phyloP scores from a whole-genome alignment of 495 filamentous ascomycete species.

The Xylaria scruposa region DNA sequence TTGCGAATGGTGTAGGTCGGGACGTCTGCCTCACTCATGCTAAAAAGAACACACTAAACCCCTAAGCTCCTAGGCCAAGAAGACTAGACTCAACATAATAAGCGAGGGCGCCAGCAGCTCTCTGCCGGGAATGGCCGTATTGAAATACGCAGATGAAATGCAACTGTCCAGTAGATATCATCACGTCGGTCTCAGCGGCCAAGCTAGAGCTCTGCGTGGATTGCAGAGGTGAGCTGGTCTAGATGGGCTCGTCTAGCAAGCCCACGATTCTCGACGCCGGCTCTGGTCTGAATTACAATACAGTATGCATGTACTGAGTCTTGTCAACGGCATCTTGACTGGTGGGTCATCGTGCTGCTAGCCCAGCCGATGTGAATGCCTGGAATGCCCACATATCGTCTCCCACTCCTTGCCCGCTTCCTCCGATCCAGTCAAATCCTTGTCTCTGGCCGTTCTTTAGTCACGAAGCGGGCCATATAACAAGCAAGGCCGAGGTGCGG shows the following conservation, averaged over 20 bases:
- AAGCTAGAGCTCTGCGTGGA: neutral
- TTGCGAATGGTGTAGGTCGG: neutral
- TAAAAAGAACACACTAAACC: neutral
- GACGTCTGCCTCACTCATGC: neutral
- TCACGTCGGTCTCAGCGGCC: neutral
- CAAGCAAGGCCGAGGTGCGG: slow-evolving; percentile 35
- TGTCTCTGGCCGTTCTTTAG: slow-evolving; percentile 32
- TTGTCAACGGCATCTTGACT: slow-evolving; percentile 19
- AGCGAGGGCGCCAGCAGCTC: slow-evolving; percentile 1
- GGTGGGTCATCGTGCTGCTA: slow-evolving; percentile 22
- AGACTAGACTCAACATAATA: slow-evolving; percentile 6
- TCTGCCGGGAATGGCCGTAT: neutral
- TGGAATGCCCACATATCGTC: slow-evolving; percentile 29
- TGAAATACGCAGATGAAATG: neutral
- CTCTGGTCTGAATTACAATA: slow-evolving; percentile 1
- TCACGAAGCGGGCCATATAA: slow-evolving; percentile 41
- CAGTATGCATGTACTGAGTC: slow-evolving; percentile 14
- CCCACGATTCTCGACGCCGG: neutral
- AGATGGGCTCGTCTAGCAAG: neutral
- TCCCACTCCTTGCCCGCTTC: slow-evolving; percentile 30
- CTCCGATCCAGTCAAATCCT: slow-evolving; percentile 32
- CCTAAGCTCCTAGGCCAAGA: slow-evolving; percentile 8
- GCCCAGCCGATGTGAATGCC: slow-evolving; percentile 29
- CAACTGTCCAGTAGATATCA: neutral
- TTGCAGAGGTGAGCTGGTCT: neutral